phyloP scores from a whole-genome alignment of 331 rosid genomes.

The Telfairia occidentalis region DNA sequence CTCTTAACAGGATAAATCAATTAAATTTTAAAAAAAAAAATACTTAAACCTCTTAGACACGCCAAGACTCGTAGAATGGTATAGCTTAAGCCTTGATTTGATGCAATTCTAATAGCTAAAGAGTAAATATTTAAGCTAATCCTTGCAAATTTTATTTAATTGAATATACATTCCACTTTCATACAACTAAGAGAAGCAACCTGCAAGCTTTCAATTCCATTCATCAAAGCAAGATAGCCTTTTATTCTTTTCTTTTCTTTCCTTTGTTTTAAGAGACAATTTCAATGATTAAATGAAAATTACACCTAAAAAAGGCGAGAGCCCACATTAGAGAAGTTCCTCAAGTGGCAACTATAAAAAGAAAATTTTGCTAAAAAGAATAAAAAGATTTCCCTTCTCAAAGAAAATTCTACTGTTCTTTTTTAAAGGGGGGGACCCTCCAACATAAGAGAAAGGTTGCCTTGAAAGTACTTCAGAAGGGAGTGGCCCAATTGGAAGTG shows the following conservation, averaged over 20 bases:
- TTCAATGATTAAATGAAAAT: neutral
- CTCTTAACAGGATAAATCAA: neutral
- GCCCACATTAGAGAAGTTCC: neutral
- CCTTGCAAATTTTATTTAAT: neutral
- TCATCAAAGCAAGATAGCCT: neutral
- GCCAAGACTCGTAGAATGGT: neutral
- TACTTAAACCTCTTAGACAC: neutral
- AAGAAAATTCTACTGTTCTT: neutral
- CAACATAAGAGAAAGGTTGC: neutral
- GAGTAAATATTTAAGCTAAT: neutral
- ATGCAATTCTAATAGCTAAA: slow-evolving; percentile 1
- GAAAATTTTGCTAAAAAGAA: neutral
- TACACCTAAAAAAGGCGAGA: neutral
- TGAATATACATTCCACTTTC: neutral
- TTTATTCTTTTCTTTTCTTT: neutral
- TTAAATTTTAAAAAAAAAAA: neutral
- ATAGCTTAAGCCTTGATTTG: neutral
- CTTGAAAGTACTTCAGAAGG: neutral
- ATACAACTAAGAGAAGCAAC: neutral
- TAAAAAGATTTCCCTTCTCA: neutral
- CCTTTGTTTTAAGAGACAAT: neutral
- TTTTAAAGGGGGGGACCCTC: neutral
- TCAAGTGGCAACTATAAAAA: neutral
- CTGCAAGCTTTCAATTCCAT: neutral
- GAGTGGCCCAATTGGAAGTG: neutral